Evolutionary conservation across 129 eudicot species (phyloP), one percentile per base, ranked within the genome.

Genomic region (Flaveria ramosissima): DNA sequence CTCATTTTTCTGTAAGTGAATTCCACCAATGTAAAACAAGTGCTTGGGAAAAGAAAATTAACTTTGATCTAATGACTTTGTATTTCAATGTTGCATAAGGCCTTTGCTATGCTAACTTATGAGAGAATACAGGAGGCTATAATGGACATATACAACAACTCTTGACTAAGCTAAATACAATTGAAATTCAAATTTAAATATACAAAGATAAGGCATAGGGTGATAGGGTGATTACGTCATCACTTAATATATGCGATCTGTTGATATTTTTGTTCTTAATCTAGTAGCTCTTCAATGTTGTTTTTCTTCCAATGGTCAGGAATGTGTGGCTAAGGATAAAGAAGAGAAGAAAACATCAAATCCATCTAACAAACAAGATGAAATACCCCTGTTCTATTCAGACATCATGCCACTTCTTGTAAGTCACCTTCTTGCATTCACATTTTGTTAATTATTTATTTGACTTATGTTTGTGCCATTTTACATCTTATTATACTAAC

Each of bases 401-500:
- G 98, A 93, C 84, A 83, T 90, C 73, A 88, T 93, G 96, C 98
- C 98, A 14, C 96, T 93, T 48, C 96, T 93, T 48, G 98, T 93
- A 85, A 82, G 89, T 24, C 47, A 67, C 42, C 57, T 57, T 77
- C 45, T 43, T 78, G 50, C 64, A 45, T 8, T 52, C 64, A 20
- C 43, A 16, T 57, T 24, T 24, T 68, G 17, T 64, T 32, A 36
- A 36, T 62, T 10, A 14, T 47, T 14, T 26, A 17, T 48, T 43
- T 50, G 27, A 75, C 17, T 66, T 51, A 8, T 47, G 61, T 51
- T 46, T 70, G 61, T 61, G 32, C 74, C 60, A 47, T 48, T 26
- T 51, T 68, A 43, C 62, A 56, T 55, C 24, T 5, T 43, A 68
- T 68, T 68, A 10, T 70, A 14, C 42, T 23, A 47, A 26, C 74